These are phyloP conservation scores for Globisporangium ultimum DNA, from an alignment of 352 stramenopile genomes.

Conservation along the genomic window DNA sequence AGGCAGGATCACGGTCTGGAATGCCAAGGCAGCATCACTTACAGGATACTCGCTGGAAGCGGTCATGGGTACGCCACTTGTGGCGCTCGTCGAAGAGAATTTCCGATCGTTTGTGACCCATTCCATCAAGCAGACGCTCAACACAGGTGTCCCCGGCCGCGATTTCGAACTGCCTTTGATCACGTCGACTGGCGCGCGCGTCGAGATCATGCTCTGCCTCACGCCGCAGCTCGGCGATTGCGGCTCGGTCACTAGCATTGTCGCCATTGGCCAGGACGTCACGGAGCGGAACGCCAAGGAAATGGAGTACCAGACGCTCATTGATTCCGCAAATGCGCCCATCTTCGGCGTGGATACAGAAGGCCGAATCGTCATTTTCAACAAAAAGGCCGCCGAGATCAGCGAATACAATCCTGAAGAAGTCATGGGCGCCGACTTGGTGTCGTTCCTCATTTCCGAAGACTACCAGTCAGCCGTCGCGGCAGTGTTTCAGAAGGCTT, in stretches of 20 bases:
- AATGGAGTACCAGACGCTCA: conserved; percentile 66
- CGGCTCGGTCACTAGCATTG: conserved; percentile 40
- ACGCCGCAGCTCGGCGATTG: conserved; percentile 44
- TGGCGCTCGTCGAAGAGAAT: conserved; percentile 46
- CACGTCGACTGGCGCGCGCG: conserved; percentile 37
- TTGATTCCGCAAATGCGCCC: conserved; percentile 75
- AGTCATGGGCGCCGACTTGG: conserved; percentile 79
- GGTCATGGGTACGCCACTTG: conserved; percentile 38
- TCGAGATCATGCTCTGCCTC: conserved; percentile 54
- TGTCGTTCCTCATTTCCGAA: conserved; percentile 75
- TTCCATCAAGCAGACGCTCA: conserved; percentile 37
- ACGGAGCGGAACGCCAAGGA: conserved; percentile 60
- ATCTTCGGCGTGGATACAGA: conserved; percentile 73
- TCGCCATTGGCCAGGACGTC: conserved; percentile 72
- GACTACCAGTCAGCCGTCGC: conserved; percentile 63
- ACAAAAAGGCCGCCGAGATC: conserved; percentile 87
- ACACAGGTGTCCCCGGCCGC: conserved; percentile 36
- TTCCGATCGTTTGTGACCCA: conserved; percentile 40
- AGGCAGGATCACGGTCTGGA: conserved; percentile 67
- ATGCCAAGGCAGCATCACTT: conserved; percentile 52
- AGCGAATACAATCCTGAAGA: conserved; percentile 88
- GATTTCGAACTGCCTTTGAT: conserved; percentile 57
- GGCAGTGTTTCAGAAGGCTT: conserved; percentile 64
- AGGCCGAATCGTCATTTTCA: conserved; percentile 78
- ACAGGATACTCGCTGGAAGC: conserved; percentile 56